Base-by-base conservation (phyloP, 2,329 filamentous ascomycete genomes). In the Ascocoryne sarcoides region DNA sequence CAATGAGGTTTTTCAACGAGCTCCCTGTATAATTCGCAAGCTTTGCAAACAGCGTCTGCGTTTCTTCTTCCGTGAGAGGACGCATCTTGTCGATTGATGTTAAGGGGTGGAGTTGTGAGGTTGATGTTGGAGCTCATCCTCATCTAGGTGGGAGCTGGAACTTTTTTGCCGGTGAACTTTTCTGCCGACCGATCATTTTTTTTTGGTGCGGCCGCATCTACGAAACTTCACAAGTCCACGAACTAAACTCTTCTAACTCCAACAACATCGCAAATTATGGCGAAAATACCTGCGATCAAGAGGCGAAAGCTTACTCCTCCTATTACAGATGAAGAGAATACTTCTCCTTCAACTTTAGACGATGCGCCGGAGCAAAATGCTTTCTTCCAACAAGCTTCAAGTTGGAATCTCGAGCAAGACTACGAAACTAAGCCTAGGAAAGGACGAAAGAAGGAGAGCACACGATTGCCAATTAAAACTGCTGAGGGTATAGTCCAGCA, bases 21-120 rank as follows among this genome's bases (percentile, higher is more conserved):
- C 76, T 77, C 52, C 89, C 88, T 17, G 85, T 92, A 70, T 96
- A 98, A 63, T 88, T 85, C 43, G 92, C 92, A 30, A 98, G 78
- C 70, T 96, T 95, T 54, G 82, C 76, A 65, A 95, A 93, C 55
- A 95, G 78, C 1, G 83, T 84, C 62, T 84, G 78, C 43, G 81
- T 84, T 66, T 88, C 83, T 58, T 70, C 65, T 62, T 87, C 87
- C 42, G 87, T 92, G 51, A 95, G 76, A 38, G 82, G 76, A 41
- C 87, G 77, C 86, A 94, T 93, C 5, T 46, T 55, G 44, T 20
- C 23, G 34, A 16, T 38, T 46, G 30, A 20, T 36, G 28, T 5
- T 39, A 23, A n/a, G n/a, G n/a, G n/a, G 15, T 35, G 28, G 15
- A 19, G 10, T 17, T 31, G 29, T 34, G 19, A 26, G 18, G 7